Evolutionary conservation across 805 yeast species (phyloP).

Genomic region (Candida anglica): DNA sequence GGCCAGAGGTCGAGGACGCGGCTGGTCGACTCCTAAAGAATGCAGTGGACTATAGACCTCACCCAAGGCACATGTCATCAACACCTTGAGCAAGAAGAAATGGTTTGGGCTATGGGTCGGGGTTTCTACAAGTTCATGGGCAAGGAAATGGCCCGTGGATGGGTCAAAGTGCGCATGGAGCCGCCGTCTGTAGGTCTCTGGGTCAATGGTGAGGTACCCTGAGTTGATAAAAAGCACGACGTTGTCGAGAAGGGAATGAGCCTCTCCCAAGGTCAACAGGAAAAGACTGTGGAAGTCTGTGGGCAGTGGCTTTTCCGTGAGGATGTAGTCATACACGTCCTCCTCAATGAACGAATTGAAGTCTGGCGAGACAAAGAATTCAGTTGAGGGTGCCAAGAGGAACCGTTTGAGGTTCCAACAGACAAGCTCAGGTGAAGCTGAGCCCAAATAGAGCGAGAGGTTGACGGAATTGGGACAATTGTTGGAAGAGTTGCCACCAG

Average conservation of each 20-base stretch:
- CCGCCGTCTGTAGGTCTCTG: constrained; percentile 12
- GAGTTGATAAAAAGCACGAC: constrained; percentile 16
- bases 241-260: constrained; percentile 9
- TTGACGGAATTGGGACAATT: constrained; percentile 3
- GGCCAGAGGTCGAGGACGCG: background rate
- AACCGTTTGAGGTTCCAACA: constrained; percentile 20
- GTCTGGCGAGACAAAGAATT: constrained; percentile 14
- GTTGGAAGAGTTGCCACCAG: background rate
- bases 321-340: constrained; percentile 13
- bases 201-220: constrained; percentile 22
- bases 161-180: constrained; percentile 10
- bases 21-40: too few relatives aligned
- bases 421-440: constrained; percentile 21
- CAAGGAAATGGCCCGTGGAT: too few relatives aligned
- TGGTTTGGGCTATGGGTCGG: constrained; percentile 1
- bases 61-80: constrained; percentile 20
- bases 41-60: constrained; percentile 13
- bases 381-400: constrained; percentile 2
- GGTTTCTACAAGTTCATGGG: too few relatives aligned
- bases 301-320: constrained; percentile 2
- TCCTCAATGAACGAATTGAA: constrained; percentile 22
- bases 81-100: constrained; percentile 16
- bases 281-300: background rate
- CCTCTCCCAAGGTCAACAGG: background rate
- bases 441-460: constrained; percentile 17